Evolutionary conservation across 1,284 basidiomycete species (phyloP).

Genomic region (Crucibulum cyathiforme): DNA sequence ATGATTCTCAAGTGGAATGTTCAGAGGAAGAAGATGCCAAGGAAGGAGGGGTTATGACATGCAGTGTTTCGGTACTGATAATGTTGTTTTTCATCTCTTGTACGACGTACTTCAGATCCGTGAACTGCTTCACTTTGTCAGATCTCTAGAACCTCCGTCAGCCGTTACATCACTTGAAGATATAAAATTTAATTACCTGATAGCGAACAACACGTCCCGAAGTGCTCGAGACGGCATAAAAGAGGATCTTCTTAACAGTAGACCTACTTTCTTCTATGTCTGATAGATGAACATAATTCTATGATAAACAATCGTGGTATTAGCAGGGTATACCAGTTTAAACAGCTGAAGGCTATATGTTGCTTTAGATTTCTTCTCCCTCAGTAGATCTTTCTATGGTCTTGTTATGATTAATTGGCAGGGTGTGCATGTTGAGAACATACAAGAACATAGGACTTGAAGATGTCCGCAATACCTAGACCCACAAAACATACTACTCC

Average conservation of each 20-base stretch:
- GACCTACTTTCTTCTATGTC: neutral
- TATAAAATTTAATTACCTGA: slow-evolving; percentile 17
- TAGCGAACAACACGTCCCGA: slow-evolving; percentile 69
- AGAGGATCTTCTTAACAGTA: slow-evolving; percentile 54
- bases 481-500: slow-evolving; percentile 76
- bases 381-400: slow-evolving; percentile 3
- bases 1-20: too few species aligned
- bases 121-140: too few species aligned
- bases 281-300: neutral
- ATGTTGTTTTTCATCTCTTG: too few species aligned
- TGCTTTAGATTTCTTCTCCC: slow-evolving; percentile 14
- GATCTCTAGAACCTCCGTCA: too few species aligned
- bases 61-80: too few species aligned
- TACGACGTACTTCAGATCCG: too few species aligned
- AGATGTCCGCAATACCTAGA: slow-evolving; percentile 68
- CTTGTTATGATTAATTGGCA: slow-evolving; percentile 2
- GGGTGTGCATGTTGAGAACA: neutral
- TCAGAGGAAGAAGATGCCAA: too few species aligned
- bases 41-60: too few species aligned
- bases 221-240: slow-evolving; percentile 72
- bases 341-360: slow-evolving; percentile 53
- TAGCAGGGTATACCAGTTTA: slow-evolving; percentile 47
- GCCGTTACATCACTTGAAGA: too few species aligned
- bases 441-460: slow-evolving; percentile 42
- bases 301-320: neutral